phyloP scores from a whole-genome alignment of 495 filamentous ascomycete genomes.

The Cryomyces minteri region DNA sequence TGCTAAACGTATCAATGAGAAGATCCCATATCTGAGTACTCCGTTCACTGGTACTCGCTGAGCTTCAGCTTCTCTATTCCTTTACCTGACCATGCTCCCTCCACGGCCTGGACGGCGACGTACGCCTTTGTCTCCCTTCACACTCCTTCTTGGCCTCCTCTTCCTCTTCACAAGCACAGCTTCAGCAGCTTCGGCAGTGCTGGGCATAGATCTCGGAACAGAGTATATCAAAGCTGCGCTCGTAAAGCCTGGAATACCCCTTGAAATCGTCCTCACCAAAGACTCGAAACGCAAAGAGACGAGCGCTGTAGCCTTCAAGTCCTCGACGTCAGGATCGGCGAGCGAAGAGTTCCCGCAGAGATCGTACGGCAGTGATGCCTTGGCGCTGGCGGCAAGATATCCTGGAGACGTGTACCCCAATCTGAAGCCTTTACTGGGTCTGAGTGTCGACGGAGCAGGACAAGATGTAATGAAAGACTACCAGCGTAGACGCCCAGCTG shows the following conservation, averaged over 20 bases:
- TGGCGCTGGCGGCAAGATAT: constrained; percentile 72
- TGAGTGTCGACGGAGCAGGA: constrained; percentile 27
- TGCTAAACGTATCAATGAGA: no score
- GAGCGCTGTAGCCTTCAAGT: constrained; percentile 88
- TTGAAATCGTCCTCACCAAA: constrained; percentile 97
- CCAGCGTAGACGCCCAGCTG: constrained; percentile 48
- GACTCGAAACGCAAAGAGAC: constrained; percentile 93
- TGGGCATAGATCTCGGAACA: constrained; percentile 89
- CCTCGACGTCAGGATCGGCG: constrained; percentile 34
- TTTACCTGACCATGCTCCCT: no score
- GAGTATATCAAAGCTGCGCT: constrained; percentile 94
- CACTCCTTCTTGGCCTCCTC: constrained; percentile 8
- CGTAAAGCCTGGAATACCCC: constrained; percentile 93
- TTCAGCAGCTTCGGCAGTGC: constrained; percentile 46
- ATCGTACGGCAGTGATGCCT: constrained; percentile 78
- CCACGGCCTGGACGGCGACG: no score
- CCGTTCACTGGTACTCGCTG: no score
- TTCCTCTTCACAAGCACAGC: constrained; percentile 32
- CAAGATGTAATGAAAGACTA: constrained; percentile 42
- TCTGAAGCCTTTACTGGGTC: constrained; percentile 69
- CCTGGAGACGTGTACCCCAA: constrained; percentile 89
- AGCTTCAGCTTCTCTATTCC: no score
- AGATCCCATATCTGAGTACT: no score
- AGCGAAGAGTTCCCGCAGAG: constrained; percentile 63
- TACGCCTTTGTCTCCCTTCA: no score